Percentiles rank a stretch among this genome's conserved stretches.
Evolutionary conservation across 169 alveolate genomes (phyloP).

Genomic region (Cryptosporidium baileyi): DNA sequence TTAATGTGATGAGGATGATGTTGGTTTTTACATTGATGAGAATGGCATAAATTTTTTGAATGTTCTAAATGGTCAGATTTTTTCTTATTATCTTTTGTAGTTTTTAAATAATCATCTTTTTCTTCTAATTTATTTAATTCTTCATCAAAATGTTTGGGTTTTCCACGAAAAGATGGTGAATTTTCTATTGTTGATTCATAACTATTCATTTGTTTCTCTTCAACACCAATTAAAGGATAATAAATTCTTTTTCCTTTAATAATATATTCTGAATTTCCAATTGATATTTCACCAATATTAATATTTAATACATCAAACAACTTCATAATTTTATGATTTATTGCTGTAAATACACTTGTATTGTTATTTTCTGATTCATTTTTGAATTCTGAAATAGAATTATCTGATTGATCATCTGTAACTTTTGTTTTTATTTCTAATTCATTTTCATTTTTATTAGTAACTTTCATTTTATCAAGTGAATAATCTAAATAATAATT

Average conservation of each 20-base stretch:
- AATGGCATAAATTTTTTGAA: neutral
- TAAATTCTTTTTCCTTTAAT: slow-evolving; percentile 11
- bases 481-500: neutral
- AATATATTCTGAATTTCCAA: neutral
- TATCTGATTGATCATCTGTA: neutral
- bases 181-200: neutral
- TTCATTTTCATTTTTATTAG: neutral
- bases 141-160: too few species aligned
- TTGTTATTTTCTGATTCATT: slow-evolving; percentile 10
- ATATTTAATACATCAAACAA: slow-evolving; percentile 1
- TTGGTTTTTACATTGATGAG: neutral
- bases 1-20: neutral
- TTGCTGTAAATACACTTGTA: neutral
- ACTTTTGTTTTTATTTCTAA: neutral
- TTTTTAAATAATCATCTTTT: too few species aligned
- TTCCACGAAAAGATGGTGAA: slow-evolving; percentile 1
- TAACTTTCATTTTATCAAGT: neutral
- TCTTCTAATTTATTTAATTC: too few species aligned
- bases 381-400: neutral
- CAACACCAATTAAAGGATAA: neutral
- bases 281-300: neutral
- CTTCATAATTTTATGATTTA: neutral
- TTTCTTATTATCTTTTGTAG: too few species aligned
- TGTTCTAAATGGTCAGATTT: too few species aligned
- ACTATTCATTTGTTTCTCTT: neutral